A percentile compares a stretch with the other conserved stretches of the same genome.
Evolutionary conservation across 2,329 filamentous ascomycete genomes (phyloP).

Genomic region (Monosporascus cannonballus): DNA sequence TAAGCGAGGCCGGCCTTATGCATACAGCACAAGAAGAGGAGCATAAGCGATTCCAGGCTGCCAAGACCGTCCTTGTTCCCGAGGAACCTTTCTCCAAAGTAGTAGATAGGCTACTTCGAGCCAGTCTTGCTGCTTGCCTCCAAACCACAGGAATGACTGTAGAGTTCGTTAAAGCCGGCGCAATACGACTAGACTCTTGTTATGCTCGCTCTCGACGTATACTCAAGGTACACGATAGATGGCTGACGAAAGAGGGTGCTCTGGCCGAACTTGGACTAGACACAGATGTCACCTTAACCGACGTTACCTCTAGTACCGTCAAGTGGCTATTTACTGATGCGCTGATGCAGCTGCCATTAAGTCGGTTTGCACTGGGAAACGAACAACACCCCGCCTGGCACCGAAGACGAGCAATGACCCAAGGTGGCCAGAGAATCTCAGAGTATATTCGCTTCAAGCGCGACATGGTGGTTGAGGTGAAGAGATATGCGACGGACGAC

Average conservation of each 20-base stretch:
- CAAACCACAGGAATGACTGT: background rate
- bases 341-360: slow-evolving; percentile 2
- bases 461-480: background rate
- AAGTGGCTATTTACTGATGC: slow-evolving; percentile 6
- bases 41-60: slow-evolving; percentile 6
- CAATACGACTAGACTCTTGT: slow-evolving; percentile 1
- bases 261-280: slow-evolving; percentile 1
- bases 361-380: background rate
- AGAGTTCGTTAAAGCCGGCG: slow-evolving; percentile 3
- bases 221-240: slow-evolving; percentile 10
- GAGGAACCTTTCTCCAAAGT: background rate
- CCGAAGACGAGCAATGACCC: background rate
- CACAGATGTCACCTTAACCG: background rate
- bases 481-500: background rate
- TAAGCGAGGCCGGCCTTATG: slow-evolving; percentile 3
- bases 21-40: slow-evolving; percentile 15
- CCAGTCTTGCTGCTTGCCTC: slow-evolving; percentile 1
- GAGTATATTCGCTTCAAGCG: slow-evolving; percentile 3
- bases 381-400: background rate
- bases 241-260: slow-evolving; percentile 2
- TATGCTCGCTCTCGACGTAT: background rate
- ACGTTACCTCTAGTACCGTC: background rate
- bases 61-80: background rate
- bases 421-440: slow-evolving; percentile 4
- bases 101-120: slow-evolving; percentile 2